phyloP scores from a whole-genome alignment of 2,329 filamentous ascomycete species.

The Ceratocystis diversiconidia region DNA sequence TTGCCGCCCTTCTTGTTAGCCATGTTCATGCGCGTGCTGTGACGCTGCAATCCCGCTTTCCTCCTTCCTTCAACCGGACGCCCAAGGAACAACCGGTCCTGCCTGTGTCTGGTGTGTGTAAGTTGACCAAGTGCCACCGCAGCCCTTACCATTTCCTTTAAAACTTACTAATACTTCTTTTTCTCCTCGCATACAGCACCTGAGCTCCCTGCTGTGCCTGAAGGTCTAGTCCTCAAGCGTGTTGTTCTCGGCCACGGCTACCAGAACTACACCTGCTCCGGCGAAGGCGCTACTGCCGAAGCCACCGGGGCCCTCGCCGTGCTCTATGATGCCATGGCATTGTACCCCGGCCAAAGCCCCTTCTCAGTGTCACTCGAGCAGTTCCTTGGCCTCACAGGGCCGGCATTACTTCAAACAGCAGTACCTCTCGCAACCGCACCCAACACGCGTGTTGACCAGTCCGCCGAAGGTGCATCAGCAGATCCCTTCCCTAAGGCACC shows the following conservation, averaged over 20 bases:
- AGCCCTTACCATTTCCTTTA: neutral
- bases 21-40: neutral
- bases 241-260: conserved; percentile 50
- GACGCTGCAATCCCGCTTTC: neutral
- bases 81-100: neutral
- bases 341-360: conserved; percentile 34
- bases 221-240: conserved; percentile 33
- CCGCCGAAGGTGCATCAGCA: conserved; percentile 30
- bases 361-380: conserved; percentile 27
- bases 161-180: conserved; percentile 14
- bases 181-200: conserved; percentile 1
- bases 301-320: conserved; percentile 38
- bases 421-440: conserved; percentile 35
- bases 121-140: neutral
- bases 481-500: conserved; percentile 32
- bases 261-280: conserved; percentile 42
- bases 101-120: conserved; percentile 8
- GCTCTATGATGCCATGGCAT: conserved; percentile 41
- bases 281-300: neutral
- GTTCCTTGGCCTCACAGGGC: conserved; percentile 26
- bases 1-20: neutral
- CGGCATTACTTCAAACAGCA: conserved; percentile 28
- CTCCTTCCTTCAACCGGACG: neutral
- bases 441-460: conserved; percentile 23
- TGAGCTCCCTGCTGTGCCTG: conserved; percentile 32